Evolutionary conservation across 164 flowering plant genomes (phyloP).

Genomic region (Macadamia integrifolia): DNA sequence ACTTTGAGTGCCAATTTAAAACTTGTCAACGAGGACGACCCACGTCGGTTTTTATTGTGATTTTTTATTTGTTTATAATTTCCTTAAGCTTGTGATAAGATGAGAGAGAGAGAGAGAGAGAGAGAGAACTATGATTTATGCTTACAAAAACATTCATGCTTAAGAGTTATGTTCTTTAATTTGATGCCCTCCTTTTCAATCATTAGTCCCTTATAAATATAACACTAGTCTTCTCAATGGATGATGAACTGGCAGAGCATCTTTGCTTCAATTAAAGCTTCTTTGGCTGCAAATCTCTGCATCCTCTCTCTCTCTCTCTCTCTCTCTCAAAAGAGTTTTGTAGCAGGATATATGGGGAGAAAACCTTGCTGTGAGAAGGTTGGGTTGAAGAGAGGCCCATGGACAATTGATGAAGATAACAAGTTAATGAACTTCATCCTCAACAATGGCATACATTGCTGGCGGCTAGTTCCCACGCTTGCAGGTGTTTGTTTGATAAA

Average conservation of each 20-base stretch:
- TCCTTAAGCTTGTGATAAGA: constrained; percentile 5
- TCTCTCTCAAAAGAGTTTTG: not conserved
- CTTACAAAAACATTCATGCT: not conserved
- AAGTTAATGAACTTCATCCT: constrained; percentile 69
- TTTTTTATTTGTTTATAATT: constrained; percentile 1
- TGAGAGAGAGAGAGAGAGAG: not conserved
- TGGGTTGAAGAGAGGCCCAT: constrained; percentile 75
- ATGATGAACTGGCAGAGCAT: constrained; percentile 58
- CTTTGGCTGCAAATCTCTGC: constrained; percentile 13
- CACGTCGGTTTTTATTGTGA: constrained; percentile 21
- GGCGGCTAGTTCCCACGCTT: constrained; percentile 74
- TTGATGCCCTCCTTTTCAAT: constrained; percentile 28
- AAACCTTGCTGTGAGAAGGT: constrained; percentile 75
- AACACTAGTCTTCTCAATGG: constrained; percentile 17
- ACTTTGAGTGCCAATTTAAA: constrained; percentile 13
- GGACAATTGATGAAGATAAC: constrained; percentile 82
- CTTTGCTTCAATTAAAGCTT: constrained; percentile 34
- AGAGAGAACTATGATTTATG: not conserved
- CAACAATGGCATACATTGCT: constrained; percentile 73
- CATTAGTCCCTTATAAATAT: constrained; percentile 28
- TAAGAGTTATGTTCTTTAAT: constrained; percentile 6
- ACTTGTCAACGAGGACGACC: constrained; percentile 27
- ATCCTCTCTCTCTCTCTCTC: constrained; percentile 5
- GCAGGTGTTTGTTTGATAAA: constrained; percentile 39
- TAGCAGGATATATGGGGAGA: constrained; percentile 46